These are phyloP conservation scores for Ophiostoma novo-ulmi DNA, from an alignment of 2,329 filamentous ascomycete species.

Conservation along the genomic window DNA sequence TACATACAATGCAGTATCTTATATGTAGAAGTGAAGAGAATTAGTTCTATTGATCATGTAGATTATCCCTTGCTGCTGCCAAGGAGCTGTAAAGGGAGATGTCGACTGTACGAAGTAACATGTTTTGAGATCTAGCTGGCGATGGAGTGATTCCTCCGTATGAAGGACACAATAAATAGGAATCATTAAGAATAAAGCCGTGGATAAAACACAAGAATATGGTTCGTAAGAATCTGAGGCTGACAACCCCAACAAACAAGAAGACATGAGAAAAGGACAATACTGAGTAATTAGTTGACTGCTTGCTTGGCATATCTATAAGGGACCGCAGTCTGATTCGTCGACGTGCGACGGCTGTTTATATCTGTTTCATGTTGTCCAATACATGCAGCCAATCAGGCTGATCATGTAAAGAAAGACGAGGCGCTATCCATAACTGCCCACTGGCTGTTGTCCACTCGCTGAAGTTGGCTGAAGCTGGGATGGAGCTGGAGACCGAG, in stretches of 20 bases:
- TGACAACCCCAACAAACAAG: neutral
- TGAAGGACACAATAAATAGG: no score
- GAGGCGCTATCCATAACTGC: neutral
- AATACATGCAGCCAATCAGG: conserved; percentile 17
- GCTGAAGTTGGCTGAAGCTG: neutral
- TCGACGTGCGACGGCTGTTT: conserved; percentile 16
- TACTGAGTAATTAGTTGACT: neutral
- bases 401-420: neutral
- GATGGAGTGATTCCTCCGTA: neutral
- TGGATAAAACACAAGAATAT: neutral
- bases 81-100: neutral
- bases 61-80: neutral
- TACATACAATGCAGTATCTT: neutral
- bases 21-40: neutral
- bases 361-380: conserved; percentile 23
- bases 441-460: neutral
- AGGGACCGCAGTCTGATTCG: conserved; percentile 23
- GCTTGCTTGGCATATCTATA: conserved; percentile 13
- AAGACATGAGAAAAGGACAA: neutral
- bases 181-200: neutral
- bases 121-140: neutral
- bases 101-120: neutral
- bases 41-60: neutral
- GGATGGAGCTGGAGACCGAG: neutral
- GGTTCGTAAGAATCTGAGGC: neutral